Evolutionary conservation across 768 basidiomycete species (phyloP).

Genomic region (Tylopilus felleus): DNA sequence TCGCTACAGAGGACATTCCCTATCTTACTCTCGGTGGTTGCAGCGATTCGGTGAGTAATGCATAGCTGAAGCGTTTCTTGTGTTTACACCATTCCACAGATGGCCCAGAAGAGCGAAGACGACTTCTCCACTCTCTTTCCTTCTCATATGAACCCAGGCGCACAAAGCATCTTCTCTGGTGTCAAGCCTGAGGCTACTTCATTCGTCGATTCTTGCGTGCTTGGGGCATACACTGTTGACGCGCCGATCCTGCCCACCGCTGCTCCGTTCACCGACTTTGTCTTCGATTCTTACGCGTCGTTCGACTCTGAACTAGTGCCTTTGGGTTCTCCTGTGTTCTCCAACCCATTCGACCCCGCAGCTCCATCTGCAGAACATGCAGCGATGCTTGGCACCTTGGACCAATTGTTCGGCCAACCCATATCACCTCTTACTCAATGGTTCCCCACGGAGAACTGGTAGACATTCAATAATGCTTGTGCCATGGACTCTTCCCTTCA

Average conservation of each 20-base stretch:
- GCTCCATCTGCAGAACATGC: slow-evolving; percentile 1
- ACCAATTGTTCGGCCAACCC: slow-evolving; percentile 31
- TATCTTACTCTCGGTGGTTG: slow-evolving; percentile 28
- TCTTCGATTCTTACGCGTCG: slow-evolving; percentile 6
- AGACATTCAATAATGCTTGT: not conserved
- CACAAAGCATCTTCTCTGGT: slow-evolving; percentile 24
- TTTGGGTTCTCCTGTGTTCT: slow-evolving; percentile 28
- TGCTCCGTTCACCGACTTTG: slow-evolving; percentile 9
- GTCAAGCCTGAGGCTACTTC: slow-evolving; percentile 29
- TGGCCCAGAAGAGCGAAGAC: not conserved
- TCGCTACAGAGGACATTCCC: slow-evolving; percentile 37
- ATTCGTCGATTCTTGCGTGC: slow-evolving; percentile 27
- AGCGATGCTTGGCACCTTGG: slow-evolving; percentile 21
- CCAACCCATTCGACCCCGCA: slow-evolving; percentile 27
- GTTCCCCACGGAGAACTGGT: slow-evolving; percentile 13
- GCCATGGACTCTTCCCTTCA: not conserved
- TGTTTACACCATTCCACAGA: slow-evolving; percentile 16
- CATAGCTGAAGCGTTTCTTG: not conserved
- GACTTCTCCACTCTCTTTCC: slow-evolving; percentile 12
- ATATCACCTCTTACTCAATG: slow-evolving; percentile 22
- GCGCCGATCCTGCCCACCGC: slow-evolving; percentile 1
- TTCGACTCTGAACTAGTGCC: slow-evolving; percentile 10
- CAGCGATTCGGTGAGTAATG: slow-evolving; percentile 18
- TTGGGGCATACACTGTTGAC: slow-evolving; percentile 15
- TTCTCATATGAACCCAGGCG: slow-evolving; percentile 20